phyloP scores from a whole-genome alignment of 2,329 filamentous ascomycete genomes.

The Akanthomyces muscarius region DNA sequence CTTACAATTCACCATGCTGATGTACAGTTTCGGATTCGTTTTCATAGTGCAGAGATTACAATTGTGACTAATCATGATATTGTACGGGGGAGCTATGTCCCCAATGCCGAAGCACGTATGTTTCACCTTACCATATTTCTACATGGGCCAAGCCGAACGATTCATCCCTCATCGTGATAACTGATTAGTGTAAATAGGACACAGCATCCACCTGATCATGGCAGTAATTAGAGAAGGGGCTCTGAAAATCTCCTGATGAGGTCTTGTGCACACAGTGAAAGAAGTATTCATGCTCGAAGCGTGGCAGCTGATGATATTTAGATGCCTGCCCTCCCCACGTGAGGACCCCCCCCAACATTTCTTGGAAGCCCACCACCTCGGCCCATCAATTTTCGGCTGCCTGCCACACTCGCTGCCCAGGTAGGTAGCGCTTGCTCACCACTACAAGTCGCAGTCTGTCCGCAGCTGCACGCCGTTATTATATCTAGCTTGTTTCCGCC shows the following conservation, averaged over 20 bases:
- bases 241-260: neutral
- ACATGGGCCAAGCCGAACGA: neutral
- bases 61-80: too few relatives aligned
- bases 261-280: constrained; percentile 2
- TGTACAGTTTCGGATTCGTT: neutral
- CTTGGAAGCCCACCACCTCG: constrained; percentile 17
- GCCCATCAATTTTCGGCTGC: constrained; percentile 17
- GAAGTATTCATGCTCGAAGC: neutral
- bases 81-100: neutral
- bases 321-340: constrained; percentile 12
- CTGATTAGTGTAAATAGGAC: neutral
- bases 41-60: neutral
- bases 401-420: neutral
- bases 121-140: neutral
- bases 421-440: neutral
- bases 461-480: neutral
- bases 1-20: too few relatives aligned
- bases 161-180: neutral
- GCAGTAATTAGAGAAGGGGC: neutral
- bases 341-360: constrained; percentile 18
- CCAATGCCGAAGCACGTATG: neutral
- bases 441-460: neutral
- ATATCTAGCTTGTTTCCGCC: neutral
- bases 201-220: neutral
- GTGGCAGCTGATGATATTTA: constrained; percentile 9